Evolutionary conservation across 441 rosid genomes (phyloP).

Genomic region (Euphorbia corollata): DNA sequence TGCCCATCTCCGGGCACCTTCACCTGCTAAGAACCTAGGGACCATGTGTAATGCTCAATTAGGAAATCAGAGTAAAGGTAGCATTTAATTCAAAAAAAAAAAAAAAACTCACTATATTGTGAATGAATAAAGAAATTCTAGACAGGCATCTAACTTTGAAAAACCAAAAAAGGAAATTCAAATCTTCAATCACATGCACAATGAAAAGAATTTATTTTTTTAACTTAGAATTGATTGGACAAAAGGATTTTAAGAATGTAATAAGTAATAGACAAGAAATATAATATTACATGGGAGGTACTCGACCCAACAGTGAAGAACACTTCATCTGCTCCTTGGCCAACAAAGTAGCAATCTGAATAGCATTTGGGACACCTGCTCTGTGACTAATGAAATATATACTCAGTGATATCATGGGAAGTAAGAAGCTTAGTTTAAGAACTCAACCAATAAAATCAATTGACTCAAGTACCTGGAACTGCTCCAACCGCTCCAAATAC

Average conservation of each 20-base stretch:
- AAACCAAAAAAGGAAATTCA: not conserved
- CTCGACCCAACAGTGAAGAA: slow-evolving; percentile 65
- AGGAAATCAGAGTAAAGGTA: not conserved
- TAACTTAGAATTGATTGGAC: not conserved
- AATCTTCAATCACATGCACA: not conserved
- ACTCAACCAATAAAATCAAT: slow-evolving; percentile 2
- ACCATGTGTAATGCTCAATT: slow-evolving; percentile 8
- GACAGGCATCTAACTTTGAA: not conserved
- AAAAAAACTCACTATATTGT: too few relatives aligned
- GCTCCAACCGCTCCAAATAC: slow-evolving; percentile 94
- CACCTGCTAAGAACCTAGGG: slow-evolving; percentile 85
- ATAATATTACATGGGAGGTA: slow-evolving; percentile 72
- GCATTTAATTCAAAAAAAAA: not conserved
- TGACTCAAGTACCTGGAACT: slow-evolving; percentile 53
- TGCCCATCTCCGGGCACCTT: slow-evolving; percentile 80
- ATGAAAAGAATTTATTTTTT: not conserved
- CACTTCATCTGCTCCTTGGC: slow-evolving; percentile 69
- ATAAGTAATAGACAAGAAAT: not conserved
- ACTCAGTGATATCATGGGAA: slow-evolving; percentile 27
- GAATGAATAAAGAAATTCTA: not conserved
- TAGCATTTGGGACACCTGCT: slow-evolving; percentile 86
- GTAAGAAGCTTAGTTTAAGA: not conserved
- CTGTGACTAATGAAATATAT: slow-evolving; percentile 40
- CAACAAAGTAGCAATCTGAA: slow-evolving; percentile 68
- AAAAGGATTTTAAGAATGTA: not conserved